These are phyloP conservation scores for Didymellaceae sp. DNA, from an alignment of 2,329 filamentous ascomycete species.

Conservation along the genomic window DNA sequence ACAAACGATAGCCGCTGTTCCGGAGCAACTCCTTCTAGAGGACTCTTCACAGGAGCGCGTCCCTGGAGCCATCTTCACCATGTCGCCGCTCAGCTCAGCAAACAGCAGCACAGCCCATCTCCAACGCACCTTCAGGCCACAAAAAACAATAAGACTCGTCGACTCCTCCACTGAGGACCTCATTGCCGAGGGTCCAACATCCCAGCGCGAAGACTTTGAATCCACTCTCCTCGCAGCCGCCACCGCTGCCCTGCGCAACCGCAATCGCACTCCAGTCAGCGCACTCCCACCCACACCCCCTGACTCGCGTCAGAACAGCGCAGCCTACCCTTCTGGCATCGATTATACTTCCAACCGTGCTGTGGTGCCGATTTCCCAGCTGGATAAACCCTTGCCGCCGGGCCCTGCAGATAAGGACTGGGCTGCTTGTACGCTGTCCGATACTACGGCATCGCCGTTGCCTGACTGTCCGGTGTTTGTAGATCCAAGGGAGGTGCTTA, in stretches of 20 bases:
- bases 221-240: background rate
- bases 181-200: background rate
- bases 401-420: background rate
- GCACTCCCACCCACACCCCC: slow-evolving; percentile 4
- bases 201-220: background rate
- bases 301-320: background rate
- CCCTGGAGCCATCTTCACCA: background rate
- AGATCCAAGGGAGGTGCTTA: background rate
- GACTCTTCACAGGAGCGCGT: background rate
- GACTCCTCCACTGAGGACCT: background rate
- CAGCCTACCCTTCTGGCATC: background rate
- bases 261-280: background rate
- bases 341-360: background rate
- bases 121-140: background rate
- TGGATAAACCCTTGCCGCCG: background rate
- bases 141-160: background rate
- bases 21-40: background rate
- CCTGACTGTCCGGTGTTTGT: background rate
- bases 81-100: background rate
- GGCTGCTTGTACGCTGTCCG: background rate
- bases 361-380: background rate
- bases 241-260: background rate
- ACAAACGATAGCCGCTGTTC: background rate
- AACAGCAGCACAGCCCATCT: background rate
- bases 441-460: background rate